These are phyloP conservation scores for Hansenula sp. DNA, from an alignment of 1,139 yeast genomes.

Conservation along the genomic window DNA sequence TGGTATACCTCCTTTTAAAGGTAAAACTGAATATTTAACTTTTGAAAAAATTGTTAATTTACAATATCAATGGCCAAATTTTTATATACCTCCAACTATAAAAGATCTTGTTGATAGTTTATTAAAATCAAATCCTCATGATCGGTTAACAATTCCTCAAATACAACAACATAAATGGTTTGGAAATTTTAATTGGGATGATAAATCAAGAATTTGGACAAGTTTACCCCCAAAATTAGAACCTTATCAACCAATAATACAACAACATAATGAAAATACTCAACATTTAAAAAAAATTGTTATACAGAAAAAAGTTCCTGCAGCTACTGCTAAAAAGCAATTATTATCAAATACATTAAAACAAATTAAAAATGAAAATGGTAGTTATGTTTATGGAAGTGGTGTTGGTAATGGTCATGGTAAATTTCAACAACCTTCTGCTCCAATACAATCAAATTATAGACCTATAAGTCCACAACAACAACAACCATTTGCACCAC, in stretches of 20 bases:
- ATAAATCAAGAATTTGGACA: conserved; percentile 64
- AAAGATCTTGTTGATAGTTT: conserved; percentile 51
- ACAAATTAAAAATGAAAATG: conserved; percentile 18
- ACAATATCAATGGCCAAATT: conserved; percentile 56
- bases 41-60: conserved; percentile 63
- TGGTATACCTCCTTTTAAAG: conserved; percentile 79
- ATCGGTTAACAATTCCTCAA: conserved; percentile 57
- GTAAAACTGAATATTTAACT: conserved; percentile 68
- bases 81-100: conserved; percentile 37
- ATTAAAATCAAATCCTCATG: conserved; percentile 56
- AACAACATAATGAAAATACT: conserved; percentile 15
- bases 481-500: conserved; percentile 4
- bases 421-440: too few species aligned
- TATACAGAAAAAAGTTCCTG: conserved; percentile 18
- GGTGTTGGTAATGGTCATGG: too few species aligned
- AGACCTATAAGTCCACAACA: conserved; percentile 3
- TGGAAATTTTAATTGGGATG: conserved; percentile 56
- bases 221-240: conserved; percentile 63
- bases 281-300: conserved; percentile 11
- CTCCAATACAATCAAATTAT: neutral
- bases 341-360: conserved; percentile 25
- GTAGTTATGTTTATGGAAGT: conserved; percentile 3
- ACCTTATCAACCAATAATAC: conserved; percentile 49
- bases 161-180: conserved; percentile 78
- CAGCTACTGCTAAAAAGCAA: conserved; percentile 31